Evolutionary conservation across 192 early-diverging fungal species (phyloP).

Genomic region (Kappamyces sp.): DNA sequence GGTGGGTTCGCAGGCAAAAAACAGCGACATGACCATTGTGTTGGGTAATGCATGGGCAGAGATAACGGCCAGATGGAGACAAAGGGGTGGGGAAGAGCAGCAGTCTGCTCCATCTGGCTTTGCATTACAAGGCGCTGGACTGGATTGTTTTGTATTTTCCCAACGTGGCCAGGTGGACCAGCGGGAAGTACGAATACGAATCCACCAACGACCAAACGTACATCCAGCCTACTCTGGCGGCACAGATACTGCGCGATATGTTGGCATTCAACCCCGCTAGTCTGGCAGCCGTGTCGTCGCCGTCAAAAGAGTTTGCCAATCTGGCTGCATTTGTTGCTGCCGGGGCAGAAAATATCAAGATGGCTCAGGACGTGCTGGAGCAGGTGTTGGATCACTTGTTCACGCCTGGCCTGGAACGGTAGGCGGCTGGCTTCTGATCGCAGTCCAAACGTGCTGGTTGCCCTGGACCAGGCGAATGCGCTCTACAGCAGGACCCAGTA

Average conservation of each 20-base stretch:
- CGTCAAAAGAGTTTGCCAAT: too few relatives aligned
- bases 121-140: neutral
- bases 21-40: constrained; percentile 3
- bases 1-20: neutral
- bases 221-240: constrained; percentile 10
- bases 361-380: too few relatives aligned
- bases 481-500: constrained; percentile 24
- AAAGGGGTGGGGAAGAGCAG: constrained; percentile 5
- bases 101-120: neutral
- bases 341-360: too few relatives aligned
- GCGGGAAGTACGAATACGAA: constrained; percentile 9
- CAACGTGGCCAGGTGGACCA: constrained; percentile 11
- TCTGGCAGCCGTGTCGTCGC: too few relatives aligned
- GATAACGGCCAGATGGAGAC: neutral
- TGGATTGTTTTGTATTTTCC: constrained; percentile 11
- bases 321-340: too few relatives aligned
- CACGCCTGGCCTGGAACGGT: neutral
- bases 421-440: neutral
- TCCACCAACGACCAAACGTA: constrained; percentile 1
- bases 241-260: neutral
- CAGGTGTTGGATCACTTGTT: neutral
- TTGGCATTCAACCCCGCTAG: too few relatives aligned
- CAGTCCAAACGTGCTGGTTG: constrained; percentile 23
- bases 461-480: constrained; percentile 30
- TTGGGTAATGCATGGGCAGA: neutral